These are phyloP conservation scores for Cantharellus cinnabarinus DNA, from an alignment of 768 basidiomycete species.

Conservation along the genomic window DNA sequence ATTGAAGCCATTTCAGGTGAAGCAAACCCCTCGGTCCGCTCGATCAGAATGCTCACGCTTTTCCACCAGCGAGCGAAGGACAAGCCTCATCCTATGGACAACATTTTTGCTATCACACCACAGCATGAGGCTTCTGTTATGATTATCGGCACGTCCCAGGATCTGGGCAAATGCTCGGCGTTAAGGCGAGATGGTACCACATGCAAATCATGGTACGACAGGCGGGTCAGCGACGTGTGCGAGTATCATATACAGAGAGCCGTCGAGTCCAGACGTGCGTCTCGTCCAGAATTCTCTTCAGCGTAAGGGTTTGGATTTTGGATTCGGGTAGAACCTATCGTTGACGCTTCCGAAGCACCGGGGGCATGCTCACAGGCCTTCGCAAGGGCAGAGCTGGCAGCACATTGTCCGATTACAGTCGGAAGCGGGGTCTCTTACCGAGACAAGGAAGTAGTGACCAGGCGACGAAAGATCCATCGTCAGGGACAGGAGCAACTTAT, in stretches of 20 bases:
- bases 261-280: slow-evolving; percentile 49
- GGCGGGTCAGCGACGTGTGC: slow-evolving; percentile 62
- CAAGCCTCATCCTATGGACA: slow-evolving; percentile 53
- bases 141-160: slow-evolving; percentile 68
- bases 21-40: slow-evolving; percentile 13
- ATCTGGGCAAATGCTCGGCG: slow-evolving; percentile 72
- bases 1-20: slow-evolving; percentile 67
- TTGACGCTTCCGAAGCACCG: background rate
- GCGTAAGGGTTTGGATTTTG: slow-evolving; percentile 32
- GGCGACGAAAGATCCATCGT: slow-evolving; percentile 17
- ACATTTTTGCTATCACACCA: slow-evolving; percentile 76
- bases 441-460: slow-evolving; percentile 16
- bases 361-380: slow-evolving; percentile 8
- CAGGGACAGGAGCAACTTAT: slow-evolving; percentile 33
- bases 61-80: slow-evolving; percentile 12
- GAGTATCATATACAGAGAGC: slow-evolving; percentile 81
- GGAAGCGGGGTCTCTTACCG: slow-evolving; percentile 61
- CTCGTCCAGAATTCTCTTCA: slow-evolving; percentile 66
- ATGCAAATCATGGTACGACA: slow-evolving; percentile 85
- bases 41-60: background rate
- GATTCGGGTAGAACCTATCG: background rate
- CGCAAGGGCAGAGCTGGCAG: slow-evolving; percentile 29
- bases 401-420: slow-evolving; percentile 39
- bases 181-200: slow-evolving; percentile 55
- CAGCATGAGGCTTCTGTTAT: slow-evolving; percentile 58